Evolutionary conservation across 2,329 filamentous ascomycete genomes (phyloP), one percentile per base, ranked within the genome.

Genomic region (Colletotrichum filicis): DNA sequence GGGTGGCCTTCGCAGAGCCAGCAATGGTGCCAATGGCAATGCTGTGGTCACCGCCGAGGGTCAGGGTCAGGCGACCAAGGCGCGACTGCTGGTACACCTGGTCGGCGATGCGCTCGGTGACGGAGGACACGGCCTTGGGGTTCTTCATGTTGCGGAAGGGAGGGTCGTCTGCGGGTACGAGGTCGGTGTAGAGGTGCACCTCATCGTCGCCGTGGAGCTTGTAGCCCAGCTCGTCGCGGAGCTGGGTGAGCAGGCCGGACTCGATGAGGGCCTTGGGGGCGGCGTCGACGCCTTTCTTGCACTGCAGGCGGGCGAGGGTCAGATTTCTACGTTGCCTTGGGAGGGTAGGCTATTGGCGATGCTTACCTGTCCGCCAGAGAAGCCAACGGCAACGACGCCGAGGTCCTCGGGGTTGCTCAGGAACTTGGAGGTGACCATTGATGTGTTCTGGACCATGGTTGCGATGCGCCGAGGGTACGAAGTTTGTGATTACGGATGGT

Each of bases 1-100:
- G 91, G 53, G 94, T 92, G 0, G 96, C 97, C 85, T 93, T 94
- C 46, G 95, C 94, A 1, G 93, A 94, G 53, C 97, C 97, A 32
- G 93, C 93, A 77, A 99, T 91, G 60, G 95, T 97, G 75, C 97
- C 97, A 78, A 99, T 97, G 75, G 97, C 97, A 80, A 99, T 97
- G 76, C 92, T 95, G 87, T 99, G 97, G 85, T 99, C 97, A 66
- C 97, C 97, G 69, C 97, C 97, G 11, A 99, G 91, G 0, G 97
- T 99, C 69, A 99, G 89, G 1, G 97, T 95, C 82, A 98, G 92
- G 74, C 95, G 92, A 42, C 97, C 97, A 76, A 93, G 87, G 76
- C 88, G 90, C 60, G 96, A 95, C 80, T 98, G 95, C 76, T 90
- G 87, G 87, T 98, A 98, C 63, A 97, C 94, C 85, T 98, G 94